Base-by-base conservation (phyloP, 805 yeast species). In the Starmerella sirachaensis region DNA sequence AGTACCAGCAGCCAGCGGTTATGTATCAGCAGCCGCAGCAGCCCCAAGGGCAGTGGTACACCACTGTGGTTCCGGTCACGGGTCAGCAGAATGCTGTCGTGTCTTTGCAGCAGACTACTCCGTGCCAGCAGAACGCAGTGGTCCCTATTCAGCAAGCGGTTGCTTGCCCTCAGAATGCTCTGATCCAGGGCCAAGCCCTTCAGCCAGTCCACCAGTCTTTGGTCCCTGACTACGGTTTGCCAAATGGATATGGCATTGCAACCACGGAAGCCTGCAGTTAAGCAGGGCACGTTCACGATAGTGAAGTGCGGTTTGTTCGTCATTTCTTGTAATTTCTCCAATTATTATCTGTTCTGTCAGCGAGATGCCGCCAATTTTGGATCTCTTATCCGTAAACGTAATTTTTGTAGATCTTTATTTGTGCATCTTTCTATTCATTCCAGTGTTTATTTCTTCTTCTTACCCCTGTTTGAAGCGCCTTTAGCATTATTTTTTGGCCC, bases 181-280 rank as follows among this genome's bases (percentile, higher is more conserved):
- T n/a, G n/a, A n/a, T n/a, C n/a, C n/a, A n/a, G n/a, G n/a, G n/a
- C n/a, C n/a, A n/a, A n/a, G n/a, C n/a, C n/a, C 29, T 40, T 9
- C 41, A 35, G 38, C 46, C 46, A 2, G 43, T 39, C 6, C 41
- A 39, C 22, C 23, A 35, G 18, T 39, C 43, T 12, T 25, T 42
- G 11, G 37, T 42, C 6, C 46, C 46, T 31, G 46, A 42, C 34
- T 42, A 42, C 35, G 46, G 46, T 7, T 31, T 42, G 20, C 46
- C 46, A 17, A 42, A 42, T 16, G 40, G 40, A 17, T 42, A 42
- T 31, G 42, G 35, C 6, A 18, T 24, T 14, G 21, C 33, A 13
- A 31, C 42, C 2, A 37, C 41, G 31, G 17, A 21, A 31, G 21
- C 20, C 8, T 9, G 30, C 30, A 8, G 14, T 13, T 10, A 19